Base-by-base conservation (phyloP, 2,329 filamentous ascomycete genomes). In the Sarocladium strictum region DNA sequence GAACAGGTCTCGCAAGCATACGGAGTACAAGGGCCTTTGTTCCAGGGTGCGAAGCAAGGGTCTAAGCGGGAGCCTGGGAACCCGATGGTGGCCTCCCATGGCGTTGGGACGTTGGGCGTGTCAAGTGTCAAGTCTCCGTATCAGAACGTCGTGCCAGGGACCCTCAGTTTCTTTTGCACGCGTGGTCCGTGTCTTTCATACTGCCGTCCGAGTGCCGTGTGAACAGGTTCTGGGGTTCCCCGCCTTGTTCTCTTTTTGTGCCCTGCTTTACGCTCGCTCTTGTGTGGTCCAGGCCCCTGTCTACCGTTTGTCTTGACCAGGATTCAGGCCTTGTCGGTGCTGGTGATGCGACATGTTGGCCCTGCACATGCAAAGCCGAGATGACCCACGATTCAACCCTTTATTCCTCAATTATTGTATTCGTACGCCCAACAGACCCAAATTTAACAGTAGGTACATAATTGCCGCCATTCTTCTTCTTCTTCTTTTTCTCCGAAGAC, bases 41-140 rank as follows among this genome's bases (percentile, higher is more conserved):
- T 6, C 47, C 6, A 15, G 43, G 43, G 23, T 47, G 10, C 29
- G 24, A n/a, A n/a, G 47, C 47, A 51, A 29, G 47, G 47, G 27
- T 51, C 47, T n/a, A 11, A 51, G 47, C 47, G 47, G 47, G 47
- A 35, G 29, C 3, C 47, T 14, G n/a, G 17, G 12, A 29, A 24
- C 43, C 43, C 43, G 43, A 27, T 47, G 43, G 24, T 47, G 43
- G 24, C 43, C 23, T 47, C 43, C 43, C 24, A 23, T 7, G 5
- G 14, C 14, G 43, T 21, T 51, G 47, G 47, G 47, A 51, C 47
- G 27, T 51, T 51, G 27, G 47, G 27, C 17, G 47, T 51, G n/a
- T 51, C 47, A 51, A 35, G 47, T 51, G n/a, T 51, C 47, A 51
- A 35, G 26, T 51, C 7, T 33, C n/a, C 9, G 47, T 51, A 17